Percentiles rank a stretch among this genome's conserved stretches.
phyloP scores from a whole-genome alignment of 352 stramenopile species.

The Phytophthora pistaciae region DNA sequence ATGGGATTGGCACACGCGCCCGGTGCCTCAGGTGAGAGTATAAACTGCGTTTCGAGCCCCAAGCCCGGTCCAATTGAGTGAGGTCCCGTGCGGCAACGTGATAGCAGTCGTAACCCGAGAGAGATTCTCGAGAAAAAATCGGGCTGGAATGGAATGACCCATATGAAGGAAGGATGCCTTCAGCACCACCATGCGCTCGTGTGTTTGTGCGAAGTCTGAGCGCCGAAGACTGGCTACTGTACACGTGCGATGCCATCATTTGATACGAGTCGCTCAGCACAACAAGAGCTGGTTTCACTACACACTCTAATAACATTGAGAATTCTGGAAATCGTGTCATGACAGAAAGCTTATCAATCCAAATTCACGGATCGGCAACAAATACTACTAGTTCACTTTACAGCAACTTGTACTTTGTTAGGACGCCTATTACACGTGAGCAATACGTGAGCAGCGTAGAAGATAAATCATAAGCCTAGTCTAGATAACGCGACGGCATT shows the following conservation, averaged over 20 bases:
- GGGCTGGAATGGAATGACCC: not conserved
- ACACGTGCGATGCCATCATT: too few species aligned
- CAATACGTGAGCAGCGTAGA: conserved; percentile 1
- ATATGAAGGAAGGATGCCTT: not conserved
- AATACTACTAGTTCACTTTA: not conserved
- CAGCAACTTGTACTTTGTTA: not conserved
- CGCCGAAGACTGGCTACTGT: not conserved
- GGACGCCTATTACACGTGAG: conserved; percentile 1
- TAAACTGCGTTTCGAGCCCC: too few species aligned
- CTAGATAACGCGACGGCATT: conserved; percentile 23
- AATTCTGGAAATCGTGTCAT: too few species aligned
- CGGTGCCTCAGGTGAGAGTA: too few species aligned
- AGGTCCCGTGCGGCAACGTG: not conserved
- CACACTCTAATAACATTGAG: too few species aligned
- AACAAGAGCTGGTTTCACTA: too few species aligned
- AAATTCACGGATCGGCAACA: not conserved
- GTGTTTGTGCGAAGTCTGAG: not conserved
- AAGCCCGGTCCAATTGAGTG: too few species aligned
- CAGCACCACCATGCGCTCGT: not conserved
- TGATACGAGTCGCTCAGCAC: too few species aligned
- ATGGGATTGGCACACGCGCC: conserved; percentile 1
- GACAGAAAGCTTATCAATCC: too few species aligned
- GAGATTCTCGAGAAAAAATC: not conserved
- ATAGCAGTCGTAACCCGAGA: not conserved
- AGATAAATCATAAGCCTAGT: not conserved